Base-by-base conservation (phyloP, 345 rosid genomes). In the Hevea brasiliensis region DNA sequence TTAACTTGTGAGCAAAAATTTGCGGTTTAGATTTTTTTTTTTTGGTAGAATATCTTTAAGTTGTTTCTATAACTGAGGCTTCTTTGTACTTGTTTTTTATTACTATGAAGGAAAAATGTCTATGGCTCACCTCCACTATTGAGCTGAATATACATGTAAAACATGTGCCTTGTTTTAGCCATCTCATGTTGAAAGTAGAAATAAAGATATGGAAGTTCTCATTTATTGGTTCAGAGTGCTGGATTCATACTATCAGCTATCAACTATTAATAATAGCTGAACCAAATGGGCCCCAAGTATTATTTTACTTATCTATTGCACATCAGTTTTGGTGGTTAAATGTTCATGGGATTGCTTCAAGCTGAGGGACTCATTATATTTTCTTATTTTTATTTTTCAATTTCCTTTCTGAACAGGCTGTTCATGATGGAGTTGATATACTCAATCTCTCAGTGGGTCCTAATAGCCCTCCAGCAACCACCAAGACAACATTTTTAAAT, bases 381-480 rank as follows among this genome's bases (percentile, higher is more conserved):
- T 54, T 62, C 21, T 44, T n/a, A 35, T 10, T 35, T 15, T 63
- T 1, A 29, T 6, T 50, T 50, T 50, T 17, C 14, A 4, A n/a
- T 67, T 47, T 67, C 27, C 17, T 56, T 56, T 61, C 55, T 61
- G 58, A 65, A 81, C 91, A 95, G 99, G 99, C 99, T 78, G 99
- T 93, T 83, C 89, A 87, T 79, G 99, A 95, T 83, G 99, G 98
- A 29, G 97, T 95, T 66, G 99, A 95, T 86, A 92, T 95, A 41
- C 87, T 95, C 77, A 95, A 92, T 78, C 94, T 95, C 71, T 95
- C 97, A n/a, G 94, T 93, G 40, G 98, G 98, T 73, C 99, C 99
- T 66, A 95, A 91, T 77, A 88, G 99, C 80, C 98, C 99, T 63
- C 94, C 96, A 72, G 84, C 97, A 72, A 87, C 89, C 24, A 92